A percentile compares a stretch with the other conserved stretches of the same genome.
Conservation (phyloP, 164 flowering plant species). For the Cinnamomum chago region DNA sequence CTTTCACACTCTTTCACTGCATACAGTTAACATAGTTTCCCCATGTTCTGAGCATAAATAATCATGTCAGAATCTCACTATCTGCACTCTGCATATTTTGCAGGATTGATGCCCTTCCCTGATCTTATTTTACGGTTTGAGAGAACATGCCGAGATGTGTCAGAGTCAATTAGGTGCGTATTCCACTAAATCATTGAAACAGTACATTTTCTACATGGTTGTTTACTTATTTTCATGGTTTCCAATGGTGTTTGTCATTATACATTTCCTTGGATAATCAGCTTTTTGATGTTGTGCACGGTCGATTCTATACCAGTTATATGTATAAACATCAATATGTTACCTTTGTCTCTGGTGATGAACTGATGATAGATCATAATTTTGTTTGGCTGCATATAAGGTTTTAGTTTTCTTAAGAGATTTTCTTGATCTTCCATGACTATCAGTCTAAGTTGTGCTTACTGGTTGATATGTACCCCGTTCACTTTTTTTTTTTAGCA, state of each 20-base stretch:
- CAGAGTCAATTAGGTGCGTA: conserved; percentile 72
- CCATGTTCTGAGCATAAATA: background rate
- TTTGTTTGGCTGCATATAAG: background rate
- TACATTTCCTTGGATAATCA: background rate
- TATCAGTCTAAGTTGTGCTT: background rate
- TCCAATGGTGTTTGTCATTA: background rate
- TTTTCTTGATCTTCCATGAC: background rate
- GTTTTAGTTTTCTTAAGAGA: background rate
- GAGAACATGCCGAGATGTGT: conserved; percentile 66
- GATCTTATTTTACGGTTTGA: conserved; percentile 81
- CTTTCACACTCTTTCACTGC: background rate
- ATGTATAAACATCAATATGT: background rate
- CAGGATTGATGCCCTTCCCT: conserved; percentile 83
- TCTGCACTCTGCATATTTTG: conserved; percentile 14
- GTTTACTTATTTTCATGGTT: background rate
- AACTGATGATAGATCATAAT: too few species aligned
- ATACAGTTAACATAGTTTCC: background rate
- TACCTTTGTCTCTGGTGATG: background rate
- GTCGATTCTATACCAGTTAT: background rate
- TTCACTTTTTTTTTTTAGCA: background rate
- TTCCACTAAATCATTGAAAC: background rate
- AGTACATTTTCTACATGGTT: background rate
- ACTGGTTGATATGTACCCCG: background rate
- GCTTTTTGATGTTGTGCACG: background rate
- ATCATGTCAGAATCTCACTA: background rate